A percentile compares a stretch with the other conserved stretches of the same genome.
Evolutionary conservation across 2,329 filamentous ascomycete species (phyloP).

Genomic region (Exophiala viscosa): DNA sequence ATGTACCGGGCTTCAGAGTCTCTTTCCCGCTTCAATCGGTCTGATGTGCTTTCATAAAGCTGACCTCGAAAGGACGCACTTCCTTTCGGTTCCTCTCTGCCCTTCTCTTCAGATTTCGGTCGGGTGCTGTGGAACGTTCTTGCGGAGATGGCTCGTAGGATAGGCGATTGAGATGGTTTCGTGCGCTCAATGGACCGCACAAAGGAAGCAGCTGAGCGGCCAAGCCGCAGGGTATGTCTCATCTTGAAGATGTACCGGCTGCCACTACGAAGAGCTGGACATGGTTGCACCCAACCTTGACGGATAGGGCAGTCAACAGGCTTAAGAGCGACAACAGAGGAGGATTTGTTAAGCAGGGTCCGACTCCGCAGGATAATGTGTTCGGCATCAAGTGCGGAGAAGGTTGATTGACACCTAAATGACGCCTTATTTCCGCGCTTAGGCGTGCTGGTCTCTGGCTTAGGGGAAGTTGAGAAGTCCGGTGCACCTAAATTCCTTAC

Average conservation of each 20-base stretch:
- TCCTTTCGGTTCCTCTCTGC: constrained; percentile 6
- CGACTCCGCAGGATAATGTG: too few species aligned
- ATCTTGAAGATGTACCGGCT: neutral
- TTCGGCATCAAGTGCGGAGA: neutral
- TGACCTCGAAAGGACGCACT: constrained; percentile 53
- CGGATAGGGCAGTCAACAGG: neutral
- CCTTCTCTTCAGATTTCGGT: constrained; percentile 5
- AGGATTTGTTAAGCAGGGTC: neutral
- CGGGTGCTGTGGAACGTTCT: constrained; percentile 18
- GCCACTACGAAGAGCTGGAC: neutral
- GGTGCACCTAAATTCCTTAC: too few species aligned
- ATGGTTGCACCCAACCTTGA: neutral
- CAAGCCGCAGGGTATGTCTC: constrained; percentile 9
- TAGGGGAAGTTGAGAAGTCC: neutral
- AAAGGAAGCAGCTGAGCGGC: constrained; percentile 11
- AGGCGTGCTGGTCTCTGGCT: neutral
- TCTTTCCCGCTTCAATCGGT: constrained; percentile 56
- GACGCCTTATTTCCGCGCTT: neutral
- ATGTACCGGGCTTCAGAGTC: constrained; percentile 36
- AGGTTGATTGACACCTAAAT: neutral
- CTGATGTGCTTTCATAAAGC: constrained; percentile 59
- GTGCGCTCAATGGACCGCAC: constrained; percentile 11
- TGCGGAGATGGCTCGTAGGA: neutral
- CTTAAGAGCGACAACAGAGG: neutral
- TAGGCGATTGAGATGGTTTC: neutral